A percentile compares a stretch with the other conserved stretches of the same genome.
phyloP scores from a whole-genome alignment of 2,329 filamentous ascomycete genomes.

The Pezizomycotina sp. region DNA sequence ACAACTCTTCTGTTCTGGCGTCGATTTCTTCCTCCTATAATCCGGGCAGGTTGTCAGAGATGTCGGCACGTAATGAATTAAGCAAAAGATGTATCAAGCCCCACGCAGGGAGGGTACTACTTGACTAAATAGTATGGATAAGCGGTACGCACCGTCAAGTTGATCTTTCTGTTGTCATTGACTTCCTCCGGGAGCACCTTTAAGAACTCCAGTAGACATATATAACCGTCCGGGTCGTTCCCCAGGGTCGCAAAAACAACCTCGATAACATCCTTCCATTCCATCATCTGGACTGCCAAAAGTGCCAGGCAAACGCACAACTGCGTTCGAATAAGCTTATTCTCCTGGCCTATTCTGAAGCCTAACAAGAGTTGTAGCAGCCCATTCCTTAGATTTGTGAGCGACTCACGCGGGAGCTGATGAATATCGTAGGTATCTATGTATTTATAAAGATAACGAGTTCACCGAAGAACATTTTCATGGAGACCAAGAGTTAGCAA shows the following conservation, averaged over 20 bases:
- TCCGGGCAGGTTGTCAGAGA: slow-evolving; percentile 11
- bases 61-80: too few relatives aligned
- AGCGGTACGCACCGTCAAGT: slow-evolving; percentile 85
- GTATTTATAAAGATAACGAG: slow-evolving; percentile 12
- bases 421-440: slow-evolving; percentile 94
- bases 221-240: slow-evolving; percentile 57
- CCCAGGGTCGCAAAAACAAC: slow-evolving; percentile 66
- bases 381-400: slow-evolving; percentile 65
- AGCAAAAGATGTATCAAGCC: not conserved
- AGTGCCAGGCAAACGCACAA: slow-evolving; percentile 89
- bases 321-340: slow-evolving; percentile 61
- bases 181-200: slow-evolving; percentile 97
- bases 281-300: slow-evolving; percentile 86
- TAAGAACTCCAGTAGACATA: slow-evolving; percentile 87
- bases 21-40: slow-evolving; percentile 83
- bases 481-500: too few relatives aligned
- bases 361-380: slow-evolving; percentile 64
- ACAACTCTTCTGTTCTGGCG: slow-evolving; percentile 68
- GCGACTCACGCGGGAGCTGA: slow-evolving; percentile 61
- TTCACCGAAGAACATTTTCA: slow-evolving; percentile 21
- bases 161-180: slow-evolving; percentile 97
- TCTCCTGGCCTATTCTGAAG: slow-evolving; percentile 66
- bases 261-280: slow-evolving; percentile 83
- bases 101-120: not conserved
- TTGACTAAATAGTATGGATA: slow-evolving; percentile 33